Evolutionary conservation across 139 green algal species (phyloP).

Genomic region (Chlamydomonas sp.): DNA sequence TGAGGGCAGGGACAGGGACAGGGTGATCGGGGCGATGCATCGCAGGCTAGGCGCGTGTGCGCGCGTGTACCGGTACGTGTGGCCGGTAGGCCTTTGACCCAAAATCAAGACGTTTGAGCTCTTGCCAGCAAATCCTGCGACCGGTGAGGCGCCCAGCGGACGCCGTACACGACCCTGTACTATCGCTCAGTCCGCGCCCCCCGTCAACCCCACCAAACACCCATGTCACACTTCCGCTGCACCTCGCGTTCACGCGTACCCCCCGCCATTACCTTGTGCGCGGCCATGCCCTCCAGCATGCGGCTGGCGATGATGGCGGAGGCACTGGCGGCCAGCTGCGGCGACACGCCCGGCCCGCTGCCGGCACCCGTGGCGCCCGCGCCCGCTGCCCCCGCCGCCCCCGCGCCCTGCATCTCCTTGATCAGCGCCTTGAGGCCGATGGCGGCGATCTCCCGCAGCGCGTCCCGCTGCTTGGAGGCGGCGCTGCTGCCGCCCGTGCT

Average conservation of each 20-base stretch:
- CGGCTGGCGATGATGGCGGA: constrained; percentile 44
- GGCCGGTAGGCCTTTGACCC: too few relatives aligned
- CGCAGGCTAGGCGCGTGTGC: too few relatives aligned
- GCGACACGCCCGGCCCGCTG: background rate
- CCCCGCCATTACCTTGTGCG: constrained; percentile 27
- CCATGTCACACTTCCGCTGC: background rate
- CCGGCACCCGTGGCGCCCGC: background rate
- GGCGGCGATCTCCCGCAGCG: constrained; percentile 75
- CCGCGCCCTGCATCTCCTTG: constrained; percentile 44
- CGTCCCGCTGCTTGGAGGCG: constrained; percentile 26
- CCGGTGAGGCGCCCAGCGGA: too few relatives aligned
- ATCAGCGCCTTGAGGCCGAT: constrained; percentile 91
- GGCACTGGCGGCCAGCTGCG: constrained; percentile 41
- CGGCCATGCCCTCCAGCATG: constrained; percentile 41
- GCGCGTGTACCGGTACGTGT: too few relatives aligned
- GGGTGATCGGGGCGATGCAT: too few relatives aligned
- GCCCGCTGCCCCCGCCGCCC: too few relatives aligned
- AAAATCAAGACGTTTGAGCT: too few relatives aligned
- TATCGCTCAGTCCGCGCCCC: too few relatives aligned
- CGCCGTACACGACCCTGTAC: too few relatives aligned
- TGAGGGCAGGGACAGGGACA: too few relatives aligned
- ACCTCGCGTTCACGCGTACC: background rate
- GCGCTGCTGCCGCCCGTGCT: constrained; percentile 16
- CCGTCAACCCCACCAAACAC: too few relatives aligned
- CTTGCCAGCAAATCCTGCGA: too few relatives aligned